Percentiles rank a stretch among this genome's conserved stretches.
These are phyloP conservation scores for Erigeron canadensis DNA, from an alignment of 129 eudicot genomes.

Conservation along the genomic window DNA sequence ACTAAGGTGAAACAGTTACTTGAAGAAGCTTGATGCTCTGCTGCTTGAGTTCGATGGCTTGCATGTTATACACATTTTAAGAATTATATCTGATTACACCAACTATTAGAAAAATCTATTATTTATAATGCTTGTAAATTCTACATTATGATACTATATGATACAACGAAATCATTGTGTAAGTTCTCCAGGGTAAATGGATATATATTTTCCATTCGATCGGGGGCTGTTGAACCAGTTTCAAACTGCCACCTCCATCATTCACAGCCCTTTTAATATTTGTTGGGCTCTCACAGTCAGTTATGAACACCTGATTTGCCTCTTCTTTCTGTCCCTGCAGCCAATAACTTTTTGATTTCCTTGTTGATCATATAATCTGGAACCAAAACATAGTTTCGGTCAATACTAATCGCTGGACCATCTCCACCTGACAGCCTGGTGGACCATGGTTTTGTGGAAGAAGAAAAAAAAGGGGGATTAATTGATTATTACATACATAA, in stretches of 20 bases:
- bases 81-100: not conserved
- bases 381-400: slow-evolving; percentile 32
- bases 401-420: slow-evolving; percentile 37
- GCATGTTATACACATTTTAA: not conserved
- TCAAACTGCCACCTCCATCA: slow-evolving; percentile 28
- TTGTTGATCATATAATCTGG: slow-evolving; percentile 20
- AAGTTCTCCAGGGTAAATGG: too few relatives aligned
- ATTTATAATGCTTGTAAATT: not conserved
- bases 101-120: not conserved
- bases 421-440: slow-evolving; percentile 13
- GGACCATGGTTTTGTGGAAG: not conserved
- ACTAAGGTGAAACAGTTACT: slow-evolving; percentile 77
- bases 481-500: not conserved
- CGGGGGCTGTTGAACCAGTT: not conserved
- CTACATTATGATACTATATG: not conserved
- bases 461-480: not conserved
- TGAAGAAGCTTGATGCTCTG: slow-evolving; percentile 34
- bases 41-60: not conserved
- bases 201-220: not conserved
- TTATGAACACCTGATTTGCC: slow-evolving; percentile 28
- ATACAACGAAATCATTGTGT: not conserved
- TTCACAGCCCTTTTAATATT: slow-evolving; percentile 25
- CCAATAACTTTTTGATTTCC: slow-evolving; percentile 29
- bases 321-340: slow-evolving; percentile 24
- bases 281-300: slow-evolving; percentile 24